Evolutionary conservation across 2,329 filamentous ascomycete genomes (phyloP), one percentile per base, ranked within the genome.

Genomic region (Exophiala phaeomuriformis): DNA sequence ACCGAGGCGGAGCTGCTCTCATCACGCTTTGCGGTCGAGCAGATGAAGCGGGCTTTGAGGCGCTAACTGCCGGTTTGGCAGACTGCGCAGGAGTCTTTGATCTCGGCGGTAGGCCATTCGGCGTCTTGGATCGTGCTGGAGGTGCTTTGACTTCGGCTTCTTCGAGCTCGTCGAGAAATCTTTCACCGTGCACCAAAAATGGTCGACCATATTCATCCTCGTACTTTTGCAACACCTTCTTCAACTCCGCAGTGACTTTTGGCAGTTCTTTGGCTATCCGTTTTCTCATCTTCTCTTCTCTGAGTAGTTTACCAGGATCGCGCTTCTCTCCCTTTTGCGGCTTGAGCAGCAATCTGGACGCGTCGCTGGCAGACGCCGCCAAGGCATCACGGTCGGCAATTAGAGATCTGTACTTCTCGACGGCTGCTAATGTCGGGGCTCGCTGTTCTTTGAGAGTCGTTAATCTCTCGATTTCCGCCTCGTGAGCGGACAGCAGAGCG

Each of bases 211-310:
- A 96, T 66, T 97, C 93, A 49, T 95, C 86, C 68, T 98, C 93
- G 84, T 89, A 98, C 43, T 78, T 74, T 67, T 91, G 87, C 30
- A 98, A 78, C n/a, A 80, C 77, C 68, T 84, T 91, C 60, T 81
- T 81, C 54, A 98, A 73, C n/a, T 97, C 90, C 0, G 79, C 79
- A 53, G 91, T 84, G 41, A 98, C 79, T 74, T 95, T 97, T 52
- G 93, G 93, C 31, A 98, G 76, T 66, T 98, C 93, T 70, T 97
- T 98, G 29, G 90, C 81, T 58, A 98, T 96, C 53, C 90, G 81
- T 80, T 98, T 98, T 56, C 93, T 84, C 88, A 95, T 95, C 79
- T 97, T 98, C 73, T 98, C 93, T 67, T 98, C 93, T 31, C 93
- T 81, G 49, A 98, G 77, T 10, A 98, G 78, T 72, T 95, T 93